Evolutionary conservation across 169 alveolate genomes (phyloP).

Genomic region (Plasmodium coatneyi): DNA sequence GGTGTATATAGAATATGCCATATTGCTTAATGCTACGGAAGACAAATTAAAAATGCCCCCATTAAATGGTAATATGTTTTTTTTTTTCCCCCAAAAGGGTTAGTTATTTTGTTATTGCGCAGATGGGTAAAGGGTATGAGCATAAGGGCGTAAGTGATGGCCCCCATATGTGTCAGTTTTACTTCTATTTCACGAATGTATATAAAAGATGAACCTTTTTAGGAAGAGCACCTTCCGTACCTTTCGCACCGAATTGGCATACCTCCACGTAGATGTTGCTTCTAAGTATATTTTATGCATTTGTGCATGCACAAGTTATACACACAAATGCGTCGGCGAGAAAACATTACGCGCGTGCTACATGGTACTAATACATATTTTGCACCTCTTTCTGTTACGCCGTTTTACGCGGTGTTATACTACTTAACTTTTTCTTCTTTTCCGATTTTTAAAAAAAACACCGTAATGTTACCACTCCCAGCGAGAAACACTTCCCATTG

Average conservation of each 20-base stretch:
- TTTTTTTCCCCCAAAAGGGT: background rate
- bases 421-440: background rate
- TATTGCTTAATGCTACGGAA: background rate
- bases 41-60: background rate
- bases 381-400: background rate
- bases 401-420: background rate
- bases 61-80: background rate
- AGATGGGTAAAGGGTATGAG: background rate
- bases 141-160: background rate
- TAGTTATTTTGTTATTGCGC: background rate
- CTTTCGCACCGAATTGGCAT: background rate
- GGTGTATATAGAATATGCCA: background rate
- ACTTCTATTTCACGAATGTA: background rate
- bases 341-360: background rate
- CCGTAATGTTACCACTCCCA: background rate
- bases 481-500: background rate
- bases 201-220: background rate
- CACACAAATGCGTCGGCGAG: background rate
- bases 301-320: background rate
- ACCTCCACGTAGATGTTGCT: background rate
- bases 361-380: background rate
- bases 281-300: background rate
- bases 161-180: background rate
- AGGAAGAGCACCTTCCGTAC: background rate
- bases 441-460: background rate